Percentiles rank a stretch among this genome's conserved stretches.
These are phyloP conservation scores for Talaromyces sp. DNA, from an alignment of 2,329 filamentous ascomycete species.

Conservation along the genomic window DNA sequence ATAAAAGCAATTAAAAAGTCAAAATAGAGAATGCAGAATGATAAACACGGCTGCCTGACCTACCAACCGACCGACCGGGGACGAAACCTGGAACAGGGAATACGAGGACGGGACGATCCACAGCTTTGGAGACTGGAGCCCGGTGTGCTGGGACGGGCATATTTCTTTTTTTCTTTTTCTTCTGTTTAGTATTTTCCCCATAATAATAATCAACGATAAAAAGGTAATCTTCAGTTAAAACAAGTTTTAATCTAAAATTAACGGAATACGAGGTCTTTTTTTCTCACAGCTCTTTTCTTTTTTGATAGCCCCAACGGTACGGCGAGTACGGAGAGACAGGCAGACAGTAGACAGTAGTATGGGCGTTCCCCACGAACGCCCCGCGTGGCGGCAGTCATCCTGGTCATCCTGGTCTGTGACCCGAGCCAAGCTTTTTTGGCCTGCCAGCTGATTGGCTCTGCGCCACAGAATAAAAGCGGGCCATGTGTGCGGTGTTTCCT, in stretches of 20 bases:
- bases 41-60: no score
- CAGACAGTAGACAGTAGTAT: no score
- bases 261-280: neutral
- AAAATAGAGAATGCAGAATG: no score
- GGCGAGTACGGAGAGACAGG: no score
- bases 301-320: neutral
- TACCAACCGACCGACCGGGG: no score
- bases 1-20: neutral
- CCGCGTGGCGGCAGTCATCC: neutral
- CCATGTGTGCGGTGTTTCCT: neutral
- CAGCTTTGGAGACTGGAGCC: neutral
- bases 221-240: no score
- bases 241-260: neutral
- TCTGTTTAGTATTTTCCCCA: neutral
- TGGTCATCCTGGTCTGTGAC: neutral
- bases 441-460: neutral
- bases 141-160: neutral
- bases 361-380: neutral
- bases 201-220: neutral
- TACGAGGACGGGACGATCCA: conserved; percentile 1
- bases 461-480: neutral
- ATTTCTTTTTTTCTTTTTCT: neutral
- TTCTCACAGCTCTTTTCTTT: no score
- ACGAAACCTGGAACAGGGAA: neutral
- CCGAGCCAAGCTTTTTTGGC: neutral